A percentile compares a stretch with the other conserved stretches of the same genome.
Conservation (phyloP, 148 eudicot genomes). For the Polygonum maritimum region DNA sequence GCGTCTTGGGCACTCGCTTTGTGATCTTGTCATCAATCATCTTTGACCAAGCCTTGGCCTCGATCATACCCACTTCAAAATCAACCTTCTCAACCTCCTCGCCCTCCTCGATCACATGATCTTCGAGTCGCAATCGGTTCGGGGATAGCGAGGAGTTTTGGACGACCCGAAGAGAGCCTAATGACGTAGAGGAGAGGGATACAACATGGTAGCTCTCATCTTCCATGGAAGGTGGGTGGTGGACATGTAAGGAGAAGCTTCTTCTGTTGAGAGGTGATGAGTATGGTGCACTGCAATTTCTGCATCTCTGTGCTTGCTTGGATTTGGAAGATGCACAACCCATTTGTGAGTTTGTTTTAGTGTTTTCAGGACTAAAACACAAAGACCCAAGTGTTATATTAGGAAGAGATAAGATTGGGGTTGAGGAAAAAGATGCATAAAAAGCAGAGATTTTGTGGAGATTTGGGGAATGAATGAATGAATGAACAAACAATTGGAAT, state of each 20-base stretch:
- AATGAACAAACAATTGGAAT: neutral
- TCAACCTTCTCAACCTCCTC: constrained; percentile 22
- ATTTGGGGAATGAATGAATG: neutral
- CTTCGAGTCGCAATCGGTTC: constrained; percentile 9
- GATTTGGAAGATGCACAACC: constrained; percentile 71
- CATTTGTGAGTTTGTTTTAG: constrained; percentile 27
- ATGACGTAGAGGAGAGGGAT: constrained; percentile 60
- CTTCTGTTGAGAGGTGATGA: constrained; percentile 44
- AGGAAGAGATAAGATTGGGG: neutral
- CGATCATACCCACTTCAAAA: constrained; percentile 50
- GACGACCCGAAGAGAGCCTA: constrained; percentile 57
- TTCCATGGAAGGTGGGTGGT: constrained; percentile 36
- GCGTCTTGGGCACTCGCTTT: constrained; percentile 47
- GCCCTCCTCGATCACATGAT: neutral
- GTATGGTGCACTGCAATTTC: constrained; percentile 35
- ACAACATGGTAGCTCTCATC: constrained; percentile 60
- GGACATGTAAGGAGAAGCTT: constrained; percentile 56
- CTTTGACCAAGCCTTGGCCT: constrained; percentile 82
- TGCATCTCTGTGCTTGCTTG: constrained; percentile 22
- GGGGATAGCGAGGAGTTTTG: neutral
- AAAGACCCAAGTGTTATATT: neutral
- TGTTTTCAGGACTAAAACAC: neutral
- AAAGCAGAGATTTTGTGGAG: neutral
- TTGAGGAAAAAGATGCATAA: neutral
- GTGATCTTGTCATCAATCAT: constrained; percentile 69